phyloP scores from a whole-genome alignment of 495 filamentous ascomycete genomes.

The Hypoxylon perforatum region DNA sequence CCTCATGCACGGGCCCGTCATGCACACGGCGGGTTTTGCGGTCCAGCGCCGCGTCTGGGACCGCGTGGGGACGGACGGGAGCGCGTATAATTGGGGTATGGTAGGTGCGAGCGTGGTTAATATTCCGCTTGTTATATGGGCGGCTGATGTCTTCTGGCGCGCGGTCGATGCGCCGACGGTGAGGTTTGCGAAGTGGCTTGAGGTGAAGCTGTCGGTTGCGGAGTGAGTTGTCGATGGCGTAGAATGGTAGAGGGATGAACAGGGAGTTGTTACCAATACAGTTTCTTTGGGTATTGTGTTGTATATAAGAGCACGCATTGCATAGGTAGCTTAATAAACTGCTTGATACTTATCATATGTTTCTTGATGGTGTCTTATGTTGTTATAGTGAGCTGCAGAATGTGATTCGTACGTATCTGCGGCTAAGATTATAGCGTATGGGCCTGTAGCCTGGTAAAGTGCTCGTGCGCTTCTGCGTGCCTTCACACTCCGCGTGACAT shows the following conservation, averaged over 20 bases:
- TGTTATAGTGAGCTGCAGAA: too few species aligned
- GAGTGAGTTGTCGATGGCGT: conserved; percentile 2
- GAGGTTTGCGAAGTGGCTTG: conserved; percentile 57
- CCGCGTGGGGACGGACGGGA: conserved; percentile 48
- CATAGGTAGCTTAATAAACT: conserved; percentile 20
- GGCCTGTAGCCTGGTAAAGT: too few species aligned
- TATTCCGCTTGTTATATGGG: conserved; percentile 56
- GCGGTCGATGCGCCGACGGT: conserved; percentile 59
- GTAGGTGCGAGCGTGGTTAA: conserved; percentile 48
- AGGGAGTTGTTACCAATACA: conserved; percentile 3
- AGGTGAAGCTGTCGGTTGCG: conserved; percentile 40
- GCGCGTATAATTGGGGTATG: conserved; percentile 48
- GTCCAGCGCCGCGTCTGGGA: conserved; percentile 50
- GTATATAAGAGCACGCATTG: conserved; percentile 8
- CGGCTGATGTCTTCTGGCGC: conserved; percentile 59
- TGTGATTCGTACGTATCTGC: too few species aligned
- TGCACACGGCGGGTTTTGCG: conserved; percentile 56
- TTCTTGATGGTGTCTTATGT: too few species aligned
- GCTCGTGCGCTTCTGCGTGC: too few species aligned
- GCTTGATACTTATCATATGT: not conserved
- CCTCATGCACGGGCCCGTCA: conserved; percentile 63
- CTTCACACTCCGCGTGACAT: too few species aligned
- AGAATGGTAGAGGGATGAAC: not conserved
- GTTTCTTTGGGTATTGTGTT: conserved; percentile 17
- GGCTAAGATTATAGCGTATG: too few species aligned